Evolutionary conservation across 345 rosid species (phyloP), one percentile per base, ranked within the genome.

Genomic region (Anastatica hierochuntica): DNA sequence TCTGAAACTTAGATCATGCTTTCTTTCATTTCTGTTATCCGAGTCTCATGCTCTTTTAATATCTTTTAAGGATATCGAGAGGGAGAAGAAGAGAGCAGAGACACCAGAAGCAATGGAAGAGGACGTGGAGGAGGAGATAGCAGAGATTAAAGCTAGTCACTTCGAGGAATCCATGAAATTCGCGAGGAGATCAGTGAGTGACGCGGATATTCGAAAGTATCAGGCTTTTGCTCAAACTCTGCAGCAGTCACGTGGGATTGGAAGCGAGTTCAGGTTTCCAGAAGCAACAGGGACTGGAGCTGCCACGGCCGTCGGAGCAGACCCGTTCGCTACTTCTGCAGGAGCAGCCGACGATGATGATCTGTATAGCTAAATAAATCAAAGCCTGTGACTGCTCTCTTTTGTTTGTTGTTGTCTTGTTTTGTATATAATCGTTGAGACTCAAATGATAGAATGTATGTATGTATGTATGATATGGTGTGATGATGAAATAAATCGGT

Each of bases 121-220:
- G 63, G 83, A 82, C 14, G 5, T 21, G 24, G 85, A 77, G 10
- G 85, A 77, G 0, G 85, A 77, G 55, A 65, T 51, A 35, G 51
- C 67, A 23, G 72, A 60, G 62, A 53, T 67, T 1, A 67, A 67
- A 33, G 72, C 72, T 30, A 31, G 56, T 16, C 72, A 67, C 14
- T 67, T 67, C 24, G 72, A 67, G 34, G 72, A 67, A 19, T 60
- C 72, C 2, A 67, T 67, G 66, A 67, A 67, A 2, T 67, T 8
- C 5, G 72, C 72, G 0, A 59, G 72, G 44, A 60, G 67, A 33
- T 58, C 60, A 29, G 72, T 67, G 10, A 67, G 56, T 21, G 71
- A 66, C 58, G 71, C 71, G 26, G 71, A 66, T 17, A 66, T 66
- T 24, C 65, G 71, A 48, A 67, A 67, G 43, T 67, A 67, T 24